Percentiles rank a stretch among this genome's conserved stretches.
These are phyloP conservation scores for Cladochytrium replicatum DNA, from an alignment of 192 early-diverging fungal species.

Conservation along the genomic window DNA sequence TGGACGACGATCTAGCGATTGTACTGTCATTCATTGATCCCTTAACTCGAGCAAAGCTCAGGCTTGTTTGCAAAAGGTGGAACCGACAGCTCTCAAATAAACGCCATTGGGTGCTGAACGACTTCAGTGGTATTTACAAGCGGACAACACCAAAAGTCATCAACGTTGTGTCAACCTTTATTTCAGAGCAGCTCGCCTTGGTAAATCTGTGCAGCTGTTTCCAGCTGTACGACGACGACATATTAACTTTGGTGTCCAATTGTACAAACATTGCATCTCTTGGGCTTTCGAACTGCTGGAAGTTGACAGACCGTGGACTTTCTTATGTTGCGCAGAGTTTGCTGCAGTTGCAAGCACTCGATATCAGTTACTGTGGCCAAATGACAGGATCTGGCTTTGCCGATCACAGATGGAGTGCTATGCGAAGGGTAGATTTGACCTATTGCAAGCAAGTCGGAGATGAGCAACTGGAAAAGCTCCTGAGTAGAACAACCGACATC, in stretches of 20 bases:
- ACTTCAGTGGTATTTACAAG: constrained; percentile 26
- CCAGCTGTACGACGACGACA: constrained; percentile 27
- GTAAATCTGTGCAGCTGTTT: constrained; percentile 31
- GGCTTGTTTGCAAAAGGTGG: constrained; percentile 21
- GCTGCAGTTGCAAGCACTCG: constrained; percentile 15
- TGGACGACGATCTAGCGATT: neutral
- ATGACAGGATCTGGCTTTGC: constrained; percentile 32
- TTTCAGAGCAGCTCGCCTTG: constrained; percentile 14
- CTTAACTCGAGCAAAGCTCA: constrained; percentile 11
- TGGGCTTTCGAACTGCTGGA: constrained; percentile 42
- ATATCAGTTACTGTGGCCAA: constrained; percentile 44
- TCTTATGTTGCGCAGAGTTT: constrained; percentile 16
- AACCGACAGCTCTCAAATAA: constrained; percentile 19
- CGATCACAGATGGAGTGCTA: constrained; percentile 24
- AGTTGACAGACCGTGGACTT: constrained; percentile 37
- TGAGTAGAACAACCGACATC: constrained; percentile 30
- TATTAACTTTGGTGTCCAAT: constrained; percentile 14
- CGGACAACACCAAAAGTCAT: no score
- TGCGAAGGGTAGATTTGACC: constrained; percentile 28
- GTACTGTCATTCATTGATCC: constrained; percentile 21
- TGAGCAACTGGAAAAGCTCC: constrained; percentile 34
- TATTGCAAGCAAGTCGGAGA: constrained; percentile 43
- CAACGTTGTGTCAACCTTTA: no score
- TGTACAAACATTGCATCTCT: constrained; percentile 33
- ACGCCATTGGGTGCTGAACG: constrained; percentile 22